A percentile compares a stretch with the other conserved stretches of the same genome.
These are phyloP conservation scores for Pleurotus djamor DNA, from an alignment of 768 basidiomycete species.

Conservation along the genomic window DNA sequence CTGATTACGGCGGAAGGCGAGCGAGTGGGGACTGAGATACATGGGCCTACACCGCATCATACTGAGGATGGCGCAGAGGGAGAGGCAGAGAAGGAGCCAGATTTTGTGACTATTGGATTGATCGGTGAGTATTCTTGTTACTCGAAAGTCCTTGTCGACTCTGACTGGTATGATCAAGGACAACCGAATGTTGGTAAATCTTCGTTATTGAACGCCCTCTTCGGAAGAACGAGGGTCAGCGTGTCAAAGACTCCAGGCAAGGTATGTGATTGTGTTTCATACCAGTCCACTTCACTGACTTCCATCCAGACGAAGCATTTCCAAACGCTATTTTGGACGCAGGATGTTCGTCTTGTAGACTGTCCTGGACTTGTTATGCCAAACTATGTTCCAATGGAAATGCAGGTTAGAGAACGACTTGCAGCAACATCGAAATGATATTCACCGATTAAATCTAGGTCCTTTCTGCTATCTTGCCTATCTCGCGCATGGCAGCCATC, in stretches of 20 bases:
- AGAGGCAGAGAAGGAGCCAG: constrained; percentile 36
- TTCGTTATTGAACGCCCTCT: constrained; percentile 87
- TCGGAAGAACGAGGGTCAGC: constrained; percentile 74
- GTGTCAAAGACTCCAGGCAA: constrained; percentile 89
- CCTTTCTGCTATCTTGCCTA: constrained; percentile 69
- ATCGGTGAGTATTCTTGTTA: constrained; percentile 48
- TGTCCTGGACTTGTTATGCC: constrained; percentile 97
- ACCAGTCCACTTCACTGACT: neutral
- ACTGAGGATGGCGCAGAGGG: constrained; percentile 22
- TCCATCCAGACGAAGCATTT: constrained; percentile 82
- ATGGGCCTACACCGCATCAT: constrained; percentile 35
- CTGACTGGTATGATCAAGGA: constrained; percentile 37
- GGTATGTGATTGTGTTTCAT: constrained; percentile 30
- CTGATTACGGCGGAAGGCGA: constrained; percentile 44
- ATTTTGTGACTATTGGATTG: constrained; percentile 75
- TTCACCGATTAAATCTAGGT: constrained; percentile 37
- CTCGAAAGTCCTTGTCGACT: neutral
- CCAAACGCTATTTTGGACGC: constrained; percentile 90
- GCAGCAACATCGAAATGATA: neutral
- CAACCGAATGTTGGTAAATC: constrained; percentile 98
- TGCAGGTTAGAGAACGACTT: constrained; percentile 50
- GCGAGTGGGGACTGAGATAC: constrained; percentile 42
- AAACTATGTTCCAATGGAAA: constrained; percentile 76
- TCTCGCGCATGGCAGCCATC: constrained; percentile 81
- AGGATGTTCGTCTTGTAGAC: constrained; percentile 86